A percentile compares a stretch with the other conserved stretches of the same genome.
phyloP scores from a whole-genome alignment of 192 early-diverging fungal genomes.

The Diversispora epigaea region DNA sequence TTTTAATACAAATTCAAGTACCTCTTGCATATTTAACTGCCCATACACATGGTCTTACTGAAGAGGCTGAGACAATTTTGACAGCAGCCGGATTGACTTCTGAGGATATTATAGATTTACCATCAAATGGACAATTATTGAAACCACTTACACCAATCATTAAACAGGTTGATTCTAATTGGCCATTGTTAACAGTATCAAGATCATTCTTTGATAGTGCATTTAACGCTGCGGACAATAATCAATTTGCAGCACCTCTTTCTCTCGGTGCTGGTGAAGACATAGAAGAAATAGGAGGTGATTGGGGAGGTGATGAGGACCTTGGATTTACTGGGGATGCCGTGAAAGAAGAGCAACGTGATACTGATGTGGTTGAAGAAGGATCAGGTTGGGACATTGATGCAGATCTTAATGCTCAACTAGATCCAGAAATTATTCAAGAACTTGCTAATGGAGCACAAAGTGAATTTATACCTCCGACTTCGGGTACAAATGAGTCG shows the following conservation, averaged over 20 bases:
- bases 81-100: constrained; percentile 65
- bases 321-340: constrained; percentile 53
- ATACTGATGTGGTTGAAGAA: constrained; percentile 56
- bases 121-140: constrained; percentile 54
- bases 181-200: constrained; percentile 86
- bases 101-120: constrained; percentile 55
- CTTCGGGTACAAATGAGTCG: constrained; percentile 67
- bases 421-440: constrained; percentile 61
- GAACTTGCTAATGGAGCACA: constrained; percentile 54
- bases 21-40: constrained; percentile 93
- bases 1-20: constrained; percentile 39
- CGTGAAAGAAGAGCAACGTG: constrained; percentile 43
- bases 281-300: constrained; percentile 66
- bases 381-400: constrained; percentile 90
- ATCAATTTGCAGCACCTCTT: constrained; percentile 60
- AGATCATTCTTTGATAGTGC: constrained; percentile 83
- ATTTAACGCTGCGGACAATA: constrained; percentile 53
- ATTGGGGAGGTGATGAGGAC: constrained; percentile 79
- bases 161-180: constrained; percentile 77
- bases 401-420: constrained; percentile 67
- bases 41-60: constrained; percentile 82
- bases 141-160: constrained; percentile 71
- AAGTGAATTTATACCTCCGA: constrained; percentile 70
- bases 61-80: constrained; percentile 83
- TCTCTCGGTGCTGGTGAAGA: constrained; percentile 53